Evolutionary conservation across 352 stramenopile genomes (phyloP), one percentile per base, ranked within the genome.

Genomic region (Globisporangium polare): DNA sequence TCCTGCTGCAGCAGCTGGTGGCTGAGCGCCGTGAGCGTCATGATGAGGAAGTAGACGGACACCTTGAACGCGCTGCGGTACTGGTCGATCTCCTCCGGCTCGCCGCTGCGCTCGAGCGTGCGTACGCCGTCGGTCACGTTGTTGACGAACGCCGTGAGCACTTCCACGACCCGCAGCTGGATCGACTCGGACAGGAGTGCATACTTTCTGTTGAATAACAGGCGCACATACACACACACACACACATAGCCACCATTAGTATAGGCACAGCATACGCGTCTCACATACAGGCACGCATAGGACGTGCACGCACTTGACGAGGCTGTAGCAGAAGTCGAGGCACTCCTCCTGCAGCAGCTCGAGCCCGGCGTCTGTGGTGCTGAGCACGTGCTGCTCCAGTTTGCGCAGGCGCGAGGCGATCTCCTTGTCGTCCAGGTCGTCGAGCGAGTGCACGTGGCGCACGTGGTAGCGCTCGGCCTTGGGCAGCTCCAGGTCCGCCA

Each of bases 311-410:
- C 47, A 87, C 77, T 89, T 90, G 46, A 90, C 77, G 62, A 92
- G 68, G 58, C 79, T 90, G 70, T 93, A 91, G 54, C 71, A 77
- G 24, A 90, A 53, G 62, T 93, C 83, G 57, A 93, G 76, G 53
- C 62, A 74, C n/a, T 89, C 78, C 10, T 79, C 63, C 60, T 80
- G 59, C 33, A 91, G 69, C 57, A 92, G 63, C 63, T 78, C 72
- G 18, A 86, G 68, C 12, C 75, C 79, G 35, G 62, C 71, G 53
- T 88, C 79, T 37, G 66, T 85, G 22, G 66, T 85, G 54, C 66
- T 73, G 50, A 91, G 63, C 58, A 91, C 79, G 37, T 74, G 72
- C 57, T 77, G 68, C 66, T 87, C 78, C 29, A 89, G 65, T 8
- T 68, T 70, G 53, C 77, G 72, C 58, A 89, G 56, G 2, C 69